Conservation (phyloP, 192 early-diverging fungal genomes). For the Rhizophagus prolifer region DNA sequence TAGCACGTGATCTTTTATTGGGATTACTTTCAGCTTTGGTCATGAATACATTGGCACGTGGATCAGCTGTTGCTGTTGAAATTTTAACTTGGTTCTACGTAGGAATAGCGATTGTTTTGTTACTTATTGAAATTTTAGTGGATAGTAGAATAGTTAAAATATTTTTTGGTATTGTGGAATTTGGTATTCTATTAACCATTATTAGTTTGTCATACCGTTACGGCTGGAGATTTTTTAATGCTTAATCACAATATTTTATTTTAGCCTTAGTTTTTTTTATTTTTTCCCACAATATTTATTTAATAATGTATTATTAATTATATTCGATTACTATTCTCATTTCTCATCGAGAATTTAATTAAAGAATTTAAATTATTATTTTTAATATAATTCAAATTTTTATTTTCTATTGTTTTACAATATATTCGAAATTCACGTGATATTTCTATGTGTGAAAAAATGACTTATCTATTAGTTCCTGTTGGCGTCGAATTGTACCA, state of each 20-base stretch:
- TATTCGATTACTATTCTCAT: too few relatives aligned
- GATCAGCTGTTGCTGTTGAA: conserved; percentile 34
- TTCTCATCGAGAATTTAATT: too few relatives aligned
- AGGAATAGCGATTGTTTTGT: conserved; percentile 11
- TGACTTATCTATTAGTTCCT: too few relatives aligned
- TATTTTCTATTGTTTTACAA: too few relatives aligned
- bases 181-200: conserved; percentile 5
- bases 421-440: too few relatives aligned
- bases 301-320: too few relatives aligned
- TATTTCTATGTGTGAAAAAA: too few relatives aligned
- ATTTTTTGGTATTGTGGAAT: conserved; percentile 1
- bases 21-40: conserved; percentile 35
- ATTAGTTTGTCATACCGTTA: conserved; percentile 16
- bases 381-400: too few relatives aligned
- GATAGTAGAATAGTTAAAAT: background rate
- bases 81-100: conserved; percentile 43
- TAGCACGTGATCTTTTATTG: conserved; percentile 39
- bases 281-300: too few relatives aligned
- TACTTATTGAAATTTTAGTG: background rate
- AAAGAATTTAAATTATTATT: too few relatives aligned
- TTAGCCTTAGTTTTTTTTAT: too few relatives aligned
- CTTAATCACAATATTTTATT: background rate
- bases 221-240: conserved; percentile 9
- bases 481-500: too few relatives aligned
- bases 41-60: conserved; percentile 41